Evolutionary conservation across 768 basidiomycete species (phyloP).

Genomic region (Tubosaeta brunneosetosa): DNA sequence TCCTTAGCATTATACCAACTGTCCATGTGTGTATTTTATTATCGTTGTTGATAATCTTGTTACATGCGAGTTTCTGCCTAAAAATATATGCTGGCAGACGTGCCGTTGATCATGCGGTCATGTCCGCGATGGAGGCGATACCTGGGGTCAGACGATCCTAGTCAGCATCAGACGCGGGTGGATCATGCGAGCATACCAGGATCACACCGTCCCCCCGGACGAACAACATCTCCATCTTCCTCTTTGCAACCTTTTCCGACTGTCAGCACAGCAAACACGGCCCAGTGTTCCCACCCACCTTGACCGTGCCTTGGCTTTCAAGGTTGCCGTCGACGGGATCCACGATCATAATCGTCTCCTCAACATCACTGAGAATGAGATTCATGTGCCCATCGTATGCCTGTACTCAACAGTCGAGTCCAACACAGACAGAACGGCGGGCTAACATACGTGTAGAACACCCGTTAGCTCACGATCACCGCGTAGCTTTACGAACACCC

Average conservation of each 20-base stretch:
- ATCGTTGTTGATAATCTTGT: conserved; percentile 4
- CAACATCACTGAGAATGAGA: conserved; percentile 93
- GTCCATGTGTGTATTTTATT: conserved; percentile 6
- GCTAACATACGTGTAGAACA: conserved; percentile 74
- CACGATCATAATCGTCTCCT: conserved; percentile 96
- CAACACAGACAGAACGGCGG: not conserved
- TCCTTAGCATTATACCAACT: not conserved
- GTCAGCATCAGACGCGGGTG: conserved; percentile 8
- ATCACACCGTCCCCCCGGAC: conserved; percentile 97
- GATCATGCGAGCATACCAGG: conserved; percentile 51
- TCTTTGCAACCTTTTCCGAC: conserved; percentile 68
- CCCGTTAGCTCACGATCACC: conserved; percentile 92
- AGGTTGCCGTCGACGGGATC: conserved; percentile 68
- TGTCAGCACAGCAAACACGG: not conserved
- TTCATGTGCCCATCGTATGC: conserved; percentile 99
- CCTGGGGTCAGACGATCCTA: conserved; percentile 38
- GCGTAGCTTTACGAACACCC: conserved; percentile 95
- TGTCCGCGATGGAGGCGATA: conserved; percentile 76
- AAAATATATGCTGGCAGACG: conserved; percentile 32
- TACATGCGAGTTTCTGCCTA: conserved; percentile 18
- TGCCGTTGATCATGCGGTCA: conserved; percentile 26
- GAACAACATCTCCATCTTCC: conserved; percentile 97
- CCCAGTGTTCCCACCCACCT: conserved; percentile 38
- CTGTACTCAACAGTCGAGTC: conserved; percentile 39
- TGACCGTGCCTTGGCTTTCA: conserved; percentile 57